Conservation (phyloP, 2,329 filamentous ascomycete genomes). For the Aspergillus brunneoviolaceus region DNA sequence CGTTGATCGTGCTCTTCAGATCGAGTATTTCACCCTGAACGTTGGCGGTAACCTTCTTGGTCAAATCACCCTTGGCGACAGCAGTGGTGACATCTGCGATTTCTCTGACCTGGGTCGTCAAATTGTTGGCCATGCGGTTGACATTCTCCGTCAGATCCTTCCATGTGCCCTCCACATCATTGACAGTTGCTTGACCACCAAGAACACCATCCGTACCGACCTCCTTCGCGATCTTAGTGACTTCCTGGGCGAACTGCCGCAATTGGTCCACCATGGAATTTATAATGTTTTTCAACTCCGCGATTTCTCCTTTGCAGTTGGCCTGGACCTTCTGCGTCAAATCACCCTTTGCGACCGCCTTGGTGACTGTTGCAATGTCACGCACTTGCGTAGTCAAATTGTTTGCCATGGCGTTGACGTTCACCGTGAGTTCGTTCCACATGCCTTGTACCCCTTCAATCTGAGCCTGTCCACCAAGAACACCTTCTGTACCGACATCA, state of each 20-base stretch:
- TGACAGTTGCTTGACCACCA: conserved; percentile 91
- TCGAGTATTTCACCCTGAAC: conserved; percentile 92
- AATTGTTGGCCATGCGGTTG: conserved; percentile 97
- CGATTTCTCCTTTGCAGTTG: conserved; percentile 86
- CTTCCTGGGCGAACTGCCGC: conserved; percentile 93
- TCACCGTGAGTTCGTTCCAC: conserved; percentile 84
- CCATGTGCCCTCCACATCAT: conserved; percentile 97
- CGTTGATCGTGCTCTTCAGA: conserved; percentile 83
- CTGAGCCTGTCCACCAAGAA: conserved; percentile 77
- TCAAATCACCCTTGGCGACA: conserved; percentile 89
- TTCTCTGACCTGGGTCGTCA: conserved; percentile 95
- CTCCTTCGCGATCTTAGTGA: conserved; percentile 93
- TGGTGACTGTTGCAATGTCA: conserved; percentile 82
- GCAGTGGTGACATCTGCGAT: conserved; percentile 96
- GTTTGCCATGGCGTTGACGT: conserved; percentile 85
- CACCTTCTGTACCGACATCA: conserved; percentile 82
- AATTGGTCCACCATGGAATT: conserved; percentile 99
- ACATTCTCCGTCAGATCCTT: conserved; percentile 92
- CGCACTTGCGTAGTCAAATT: conserved; percentile 86
- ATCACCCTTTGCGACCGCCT: conserved; percentile 75
- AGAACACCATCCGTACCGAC: conserved; percentile 94
- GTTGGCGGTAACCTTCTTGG: conserved; percentile 92
- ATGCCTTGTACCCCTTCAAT: conserved; percentile 83
- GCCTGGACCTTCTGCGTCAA: conserved; percentile 96
- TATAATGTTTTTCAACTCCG: conserved; percentile 94